Evolutionary conservation across 495 filamentous ascomycete genomes (phyloP), one percentile per base, ranked within the genome.

Genomic region (Trichoderma parareesei): DNA sequence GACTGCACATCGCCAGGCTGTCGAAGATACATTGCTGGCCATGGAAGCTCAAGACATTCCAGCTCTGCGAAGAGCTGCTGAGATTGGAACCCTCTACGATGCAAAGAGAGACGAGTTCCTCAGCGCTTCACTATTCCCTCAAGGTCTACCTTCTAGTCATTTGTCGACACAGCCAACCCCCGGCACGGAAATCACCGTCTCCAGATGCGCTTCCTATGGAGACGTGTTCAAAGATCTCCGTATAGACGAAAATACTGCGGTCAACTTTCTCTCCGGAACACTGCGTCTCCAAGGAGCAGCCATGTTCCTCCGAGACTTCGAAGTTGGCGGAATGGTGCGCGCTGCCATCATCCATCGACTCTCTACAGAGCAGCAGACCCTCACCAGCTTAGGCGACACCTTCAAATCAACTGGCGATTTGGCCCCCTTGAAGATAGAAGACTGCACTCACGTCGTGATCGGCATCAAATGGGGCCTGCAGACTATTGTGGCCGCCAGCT

Each of bases 401-500:
- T 57, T 57, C 53, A 57, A 37, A 4, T 57, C 33, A 11, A 4
- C 27, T 37, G 27, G 53, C 53, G 53, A 57, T 14, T 37, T 37
- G 27, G 37, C 53, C 2, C 53, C 11, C 11, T 57, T 60, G 8
- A 18, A 62, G 18, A 43, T 14, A 16, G n/a, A 61, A 33, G 48
- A 68, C 16, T 69, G 64, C 46, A 74, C 70, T 27, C 72, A 73
- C 64, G 61, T 72, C 11, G 67, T 72, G 33, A 68, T 38, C 14
- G 65, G 49, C 37, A 69, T 75, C 38, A 55, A 66, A 37, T 74
- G 71, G 69, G 72, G 72, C 13, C 65, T 63, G 14, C 55, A 69
- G 42, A 71, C 55, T 11, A 37, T 71, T 27, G 42, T 73, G 1
- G 65, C 42, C 9, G 69, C 57, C 4, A 61, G 40, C 33, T 37